Base-by-base conservation (phyloP, 306 rosid species). In the Dalbergia cultrata region DNA sequence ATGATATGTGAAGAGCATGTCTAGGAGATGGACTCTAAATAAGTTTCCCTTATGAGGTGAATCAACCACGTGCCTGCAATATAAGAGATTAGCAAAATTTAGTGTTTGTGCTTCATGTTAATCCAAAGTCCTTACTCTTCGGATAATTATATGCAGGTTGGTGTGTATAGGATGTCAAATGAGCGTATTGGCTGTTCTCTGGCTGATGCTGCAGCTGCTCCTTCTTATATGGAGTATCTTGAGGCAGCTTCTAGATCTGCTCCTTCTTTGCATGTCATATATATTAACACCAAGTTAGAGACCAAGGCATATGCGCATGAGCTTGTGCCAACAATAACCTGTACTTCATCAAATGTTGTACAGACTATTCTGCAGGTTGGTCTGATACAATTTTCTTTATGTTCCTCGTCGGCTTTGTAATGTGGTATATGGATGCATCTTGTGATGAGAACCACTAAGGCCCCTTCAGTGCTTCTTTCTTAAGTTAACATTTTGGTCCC, bases 261-360 rank as follows among this genome's bases (percentile, higher is more conserved):
- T 76, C 91, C 92, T 47, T 90, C 97, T 18, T 85, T 95, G 90
- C 98, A 95, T 82, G 98, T 93, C 39, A 84, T 93, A 78, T 95
- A 95, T 88, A 95, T 95, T 37, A 95, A 95, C 76, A 95, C 98
- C 47, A 86, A 93, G 79, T 82, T 95, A 43, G 97, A 95, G 85
- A 95, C 99, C 37, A 95, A 95, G 84, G 99, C 99, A 35, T 93
- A 81, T 83, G 91, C 99, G 50, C 99, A 95, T 81, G 97, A 95
- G 83, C 88, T 91, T 78, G 99, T 95, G 76, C 99, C 97, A n/a
- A 95, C 99, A 34, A 95, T 95, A 78, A 95, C 99, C 43, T 95
- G 99, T 75, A 95, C 98, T 74, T 95, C 99, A 68, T 95, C 99
- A 78, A 95, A 95, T 84, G 98, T 95, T 62, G 92, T 95, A 83